Evolutionary conservation across 495 filamentous ascomycete genomes (phyloP).

Genomic region (Aspergillus nanangensis): DNA sequence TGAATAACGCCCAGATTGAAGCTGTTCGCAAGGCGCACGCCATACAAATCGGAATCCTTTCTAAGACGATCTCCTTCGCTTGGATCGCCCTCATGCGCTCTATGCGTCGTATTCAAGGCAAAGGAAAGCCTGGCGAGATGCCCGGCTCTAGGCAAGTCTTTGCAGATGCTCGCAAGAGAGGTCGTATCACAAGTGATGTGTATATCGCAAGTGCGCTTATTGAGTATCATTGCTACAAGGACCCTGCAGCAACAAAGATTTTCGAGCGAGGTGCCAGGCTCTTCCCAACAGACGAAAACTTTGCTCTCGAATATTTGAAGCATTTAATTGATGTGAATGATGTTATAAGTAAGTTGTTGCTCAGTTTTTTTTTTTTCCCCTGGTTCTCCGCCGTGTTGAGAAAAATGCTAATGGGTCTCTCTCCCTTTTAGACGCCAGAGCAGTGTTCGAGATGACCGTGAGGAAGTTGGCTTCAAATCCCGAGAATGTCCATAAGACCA

Average conservation of each 20-base stretch:
- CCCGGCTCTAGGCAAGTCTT: conserved; percentile 83
- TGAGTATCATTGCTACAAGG: conserved; percentile 94
- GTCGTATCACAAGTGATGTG: conserved; percentile 85
- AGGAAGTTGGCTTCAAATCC: conserved; percentile 69
- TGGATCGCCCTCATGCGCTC: conserved; percentile 94
- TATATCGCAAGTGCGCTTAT: conserved; percentile 89
- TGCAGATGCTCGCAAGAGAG: conserved; percentile 75
- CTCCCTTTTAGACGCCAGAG: conserved; percentile 70
- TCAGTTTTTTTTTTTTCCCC: not conserved
- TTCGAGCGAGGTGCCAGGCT: conserved; percentile 91
- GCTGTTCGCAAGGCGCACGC: conserved; percentile 65
- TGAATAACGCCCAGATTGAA: conserved; percentile 62
- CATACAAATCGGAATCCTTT: conserved; percentile 66
- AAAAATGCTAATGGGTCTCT: conserved; percentile 18
- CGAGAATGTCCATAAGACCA: conserved; percentile 67
- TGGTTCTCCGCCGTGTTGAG: not conserved
- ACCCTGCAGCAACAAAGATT: conserved; percentile 84
- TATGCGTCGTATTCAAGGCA: conserved; percentile 91
- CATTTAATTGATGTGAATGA: conserved; percentile 88
- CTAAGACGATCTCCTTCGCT: conserved; percentile 75
- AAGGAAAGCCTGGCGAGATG: conserved; percentile 66
- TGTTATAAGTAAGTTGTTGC: conserved; percentile 77
- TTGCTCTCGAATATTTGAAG: conserved; percentile 91
- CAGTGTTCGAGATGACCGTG: conserved; percentile 90
- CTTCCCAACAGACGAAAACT: conserved; percentile 87